Conservation (phyloP, 495 filamentous ascomycete species). For the Cladorrhinum samala region DNA sequence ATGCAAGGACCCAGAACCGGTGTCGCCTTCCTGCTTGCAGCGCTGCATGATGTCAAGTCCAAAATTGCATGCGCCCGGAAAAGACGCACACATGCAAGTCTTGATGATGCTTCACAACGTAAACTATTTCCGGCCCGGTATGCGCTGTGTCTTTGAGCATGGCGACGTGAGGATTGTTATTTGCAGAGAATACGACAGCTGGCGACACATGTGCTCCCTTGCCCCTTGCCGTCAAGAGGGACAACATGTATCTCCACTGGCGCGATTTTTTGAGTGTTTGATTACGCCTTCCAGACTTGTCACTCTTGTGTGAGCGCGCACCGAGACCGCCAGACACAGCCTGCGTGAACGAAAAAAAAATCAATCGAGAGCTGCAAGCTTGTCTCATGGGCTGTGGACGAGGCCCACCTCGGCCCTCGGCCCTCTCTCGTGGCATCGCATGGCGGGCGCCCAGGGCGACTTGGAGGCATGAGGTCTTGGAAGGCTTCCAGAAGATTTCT, state of each 20-base stretch:
- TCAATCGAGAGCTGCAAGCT: neutral
- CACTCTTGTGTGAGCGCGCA: neutral
- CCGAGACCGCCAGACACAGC: neutral
- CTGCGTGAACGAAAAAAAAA: neutral
- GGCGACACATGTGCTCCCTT: slow-evolving; percentile 7
- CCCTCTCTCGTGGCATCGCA: neutral
- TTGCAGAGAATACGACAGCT: slow-evolving; percentile 16
- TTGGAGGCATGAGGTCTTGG: neutral
- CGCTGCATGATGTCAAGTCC: slow-evolving; percentile 6
- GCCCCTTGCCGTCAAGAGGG: neutral
- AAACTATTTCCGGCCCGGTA: slow-evolving; percentile 17
- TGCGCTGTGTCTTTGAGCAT: neutral
- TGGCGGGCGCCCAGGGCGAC: neutral
- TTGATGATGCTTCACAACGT: slow-evolving; percentile 16
- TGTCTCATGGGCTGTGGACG: slow-evolving; percentile 1
- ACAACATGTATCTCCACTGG: neutral
- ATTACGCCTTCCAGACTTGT: neutral
- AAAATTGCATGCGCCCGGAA: neutral
- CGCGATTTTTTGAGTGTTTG: too few species aligned
- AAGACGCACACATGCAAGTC: neutral
- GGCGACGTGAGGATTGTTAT: slow-evolving; percentile 1
- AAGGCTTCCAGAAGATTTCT: slow-evolving; percentile 18
- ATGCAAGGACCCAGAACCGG: neutral
- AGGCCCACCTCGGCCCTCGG: slow-evolving; percentile 2
- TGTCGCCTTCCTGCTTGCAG: neutral